Conservation (phyloP, 495 filamentous ascomycete genomes). For the Choiromyces venosus region DNA sequence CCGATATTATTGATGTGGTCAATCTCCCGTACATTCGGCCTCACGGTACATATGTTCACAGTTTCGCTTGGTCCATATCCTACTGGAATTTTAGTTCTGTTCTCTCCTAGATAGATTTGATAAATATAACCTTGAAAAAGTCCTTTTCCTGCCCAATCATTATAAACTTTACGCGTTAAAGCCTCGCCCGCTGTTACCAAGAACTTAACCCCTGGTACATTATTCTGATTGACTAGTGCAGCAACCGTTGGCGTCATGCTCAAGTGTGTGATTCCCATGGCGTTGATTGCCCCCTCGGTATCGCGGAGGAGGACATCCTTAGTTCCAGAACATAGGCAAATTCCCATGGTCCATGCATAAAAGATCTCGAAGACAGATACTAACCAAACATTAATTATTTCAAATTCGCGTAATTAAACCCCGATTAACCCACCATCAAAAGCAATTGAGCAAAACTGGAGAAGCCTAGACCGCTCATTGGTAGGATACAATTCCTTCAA, state of each 20-base stretch:
- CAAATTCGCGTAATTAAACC: not conserved
- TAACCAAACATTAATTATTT: conserved; percentile 20
- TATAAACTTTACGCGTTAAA: conserved; percentile 60
- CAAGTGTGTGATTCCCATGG: conserved; percentile 62
- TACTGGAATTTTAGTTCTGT: conserved; percentile 29
- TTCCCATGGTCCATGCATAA: conserved; percentile 67
- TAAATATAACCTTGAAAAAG: conserved; percentile 57
- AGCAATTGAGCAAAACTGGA: conserved; percentile 68
- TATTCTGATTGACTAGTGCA: conserved; percentile 56
- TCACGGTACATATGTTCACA: conserved; percentile 68
- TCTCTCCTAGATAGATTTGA: not conserved
- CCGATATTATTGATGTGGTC: conserved; percentile 58
- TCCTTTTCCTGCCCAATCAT: conserved; percentile 59
- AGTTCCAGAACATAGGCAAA: conserved; percentile 63
- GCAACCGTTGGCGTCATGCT: conserved; percentile 74
- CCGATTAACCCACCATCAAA: conserved; percentile 53
- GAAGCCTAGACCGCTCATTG: conserved; percentile 48
- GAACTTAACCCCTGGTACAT: conserved; percentile 60
- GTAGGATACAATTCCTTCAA: conserved; percentile 58
- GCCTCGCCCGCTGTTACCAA: conserved; percentile 67
- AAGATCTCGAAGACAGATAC: conserved; percentile 79
- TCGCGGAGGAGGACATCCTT: conserved; percentile 62
- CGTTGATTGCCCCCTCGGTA: conserved; percentile 55
- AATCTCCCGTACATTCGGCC: conserved; percentile 46
- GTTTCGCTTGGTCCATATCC: conserved; percentile 69